Conservation (phyloP, 768 basidiomycete species). For the Cystofilobasidium capitatum region DNA sequence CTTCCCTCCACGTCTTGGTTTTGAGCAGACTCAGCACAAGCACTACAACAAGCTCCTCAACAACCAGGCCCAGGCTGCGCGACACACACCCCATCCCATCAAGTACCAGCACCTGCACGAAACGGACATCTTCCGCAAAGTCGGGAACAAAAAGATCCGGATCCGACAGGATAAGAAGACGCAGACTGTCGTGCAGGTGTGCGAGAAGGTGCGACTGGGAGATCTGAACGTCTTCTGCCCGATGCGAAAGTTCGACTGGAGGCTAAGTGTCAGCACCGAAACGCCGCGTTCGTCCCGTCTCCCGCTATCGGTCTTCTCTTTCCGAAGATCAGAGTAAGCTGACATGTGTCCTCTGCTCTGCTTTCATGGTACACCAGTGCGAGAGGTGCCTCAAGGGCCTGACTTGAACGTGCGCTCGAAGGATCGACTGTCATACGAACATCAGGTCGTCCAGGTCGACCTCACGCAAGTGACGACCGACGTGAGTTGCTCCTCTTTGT, state of each 20-base stretch:
- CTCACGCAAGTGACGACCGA: conserved; percentile 74
- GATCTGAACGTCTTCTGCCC: conserved; percentile 82
- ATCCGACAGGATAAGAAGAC: conserved; percentile 76
- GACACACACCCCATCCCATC: conserved; percentile 50
- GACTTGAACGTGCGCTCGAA: conserved; percentile 48
- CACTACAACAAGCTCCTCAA: conserved; percentile 84
- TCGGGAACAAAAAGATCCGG: conserved; percentile 54
- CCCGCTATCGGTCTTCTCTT: neutral
- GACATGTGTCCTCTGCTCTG: neutral
- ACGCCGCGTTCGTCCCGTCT: conserved; percentile 55
- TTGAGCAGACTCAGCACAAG: conserved; percentile 64
- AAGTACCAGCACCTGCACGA: conserved; percentile 67
- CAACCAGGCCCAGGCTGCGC: conserved; percentile 49
- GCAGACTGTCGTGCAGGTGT: conserved; percentile 54
- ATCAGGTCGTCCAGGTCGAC: conserved; percentile 88
- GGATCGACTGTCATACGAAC: conserved; percentile 83
- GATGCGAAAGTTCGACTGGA: conserved; percentile 74
- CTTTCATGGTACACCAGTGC: neutral
- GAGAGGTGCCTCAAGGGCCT: neutral
- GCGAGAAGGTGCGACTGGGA: conserved; percentile 72
- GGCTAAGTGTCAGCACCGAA: conserved; percentile 87
- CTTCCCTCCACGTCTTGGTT: neutral
- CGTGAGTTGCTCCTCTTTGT: conserved; percentile 31
- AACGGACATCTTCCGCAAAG: conserved; percentile 57
- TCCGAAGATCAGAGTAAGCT: neutral